Evolutionary conservation across 768 basidiomycete genomes (phyloP), one percentile per base, ranked within the genome.

Genomic region (Hebeloma cylindrosporum): DNA sequence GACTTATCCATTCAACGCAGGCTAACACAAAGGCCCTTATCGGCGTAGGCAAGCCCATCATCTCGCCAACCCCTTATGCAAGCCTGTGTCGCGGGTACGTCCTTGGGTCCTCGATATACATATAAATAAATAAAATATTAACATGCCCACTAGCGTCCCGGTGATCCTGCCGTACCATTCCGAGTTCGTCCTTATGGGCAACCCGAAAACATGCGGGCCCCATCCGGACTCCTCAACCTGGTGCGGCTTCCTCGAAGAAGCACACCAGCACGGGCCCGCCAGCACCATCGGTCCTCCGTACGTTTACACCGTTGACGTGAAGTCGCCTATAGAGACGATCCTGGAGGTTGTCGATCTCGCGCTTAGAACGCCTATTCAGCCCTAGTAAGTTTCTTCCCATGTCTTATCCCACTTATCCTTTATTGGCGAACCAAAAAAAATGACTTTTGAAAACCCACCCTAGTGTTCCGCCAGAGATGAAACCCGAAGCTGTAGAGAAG

Each of bases 81-180:
- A 50, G 48, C 20, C 43, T 50, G n/a, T 50, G 48, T 35, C 48
- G 48, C 9, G 48, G 48, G 48, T 50, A 45, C 18, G 48, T 28
- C 1, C 18, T 36, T 40, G 9, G 6, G 4, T 18, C 9, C 18
- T 29, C 7, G 13, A 0, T 21, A 5, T 14, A 16, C 10, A 9
- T n/a, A n/a, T n/a, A n/a, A n/a, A n/a, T n/a, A n/a, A n/a, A n/a
- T n/a, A n/a, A n/a, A n/a, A n/a, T n/a, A n/a, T n/a, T 30, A 7
- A 30, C 36, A 13, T 11, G 14, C 9, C 7, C 13, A 26, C 7
- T 18, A 51, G 49, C n/a, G 49, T 51, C 14, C 49, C 49, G 7
- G 49, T 51, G 9, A 45, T 50, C 39, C 43, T 50, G 17, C 48
- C 48, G 1, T 50, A 46, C 28, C 17, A 50, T n/a, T 38, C 36